Evolutionary conservation across 1,284 basidiomycete genomes (phyloP).

Genomic region (Peniophora sp.): DNA sequence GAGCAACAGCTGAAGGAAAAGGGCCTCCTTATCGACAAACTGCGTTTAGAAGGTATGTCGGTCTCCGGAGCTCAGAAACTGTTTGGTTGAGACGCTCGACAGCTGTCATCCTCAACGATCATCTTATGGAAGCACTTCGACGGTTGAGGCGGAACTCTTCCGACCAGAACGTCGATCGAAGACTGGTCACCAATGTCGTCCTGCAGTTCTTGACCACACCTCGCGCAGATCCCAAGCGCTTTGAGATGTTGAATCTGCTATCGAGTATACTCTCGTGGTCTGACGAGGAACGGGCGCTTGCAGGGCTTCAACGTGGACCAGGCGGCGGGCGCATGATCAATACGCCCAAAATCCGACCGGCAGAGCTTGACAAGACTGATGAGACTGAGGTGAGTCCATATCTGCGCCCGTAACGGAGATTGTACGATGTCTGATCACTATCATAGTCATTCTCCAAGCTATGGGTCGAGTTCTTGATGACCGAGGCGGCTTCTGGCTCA

Average conservation of each 20-base stretch:
- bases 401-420: too few species aligned
- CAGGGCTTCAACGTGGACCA: conserved; percentile 67
- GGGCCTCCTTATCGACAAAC: conserved; percentile 82
- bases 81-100: conserved; percentile 7
- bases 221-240: conserved; percentile 88
- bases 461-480: conserved; percentile 93
- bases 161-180: conserved; percentile 86
- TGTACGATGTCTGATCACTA: too few species aligned
- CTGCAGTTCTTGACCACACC: conserved; percentile 90
- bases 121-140: conserved; percentile 94
- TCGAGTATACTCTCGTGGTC: conserved; percentile 87
- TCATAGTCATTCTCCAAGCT: conserved; percentile 86
- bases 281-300: conserved; percentile 84
- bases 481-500: conserved; percentile 69
- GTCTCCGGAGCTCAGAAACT: background rate
- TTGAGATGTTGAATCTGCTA: conserved; percentile 91
- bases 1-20: conserved; percentile 95
- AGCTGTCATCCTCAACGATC: conserved; percentile 96
- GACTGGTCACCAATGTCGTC: conserved; percentile 92
- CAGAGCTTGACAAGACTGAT: conserved; percentile 66
- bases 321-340: conserved; percentile 22
- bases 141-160: conserved; percentile 81
- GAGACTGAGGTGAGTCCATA: conserved; percentile 65
- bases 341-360: conserved; percentile 44
- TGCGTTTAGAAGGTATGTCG: conserved; percentile 85